These are phyloP conservation scores for Paramyrothecium roridum DNA, from an alignment of 2,329 filamentous ascomycete species.

Conservation along the genomic window DNA sequence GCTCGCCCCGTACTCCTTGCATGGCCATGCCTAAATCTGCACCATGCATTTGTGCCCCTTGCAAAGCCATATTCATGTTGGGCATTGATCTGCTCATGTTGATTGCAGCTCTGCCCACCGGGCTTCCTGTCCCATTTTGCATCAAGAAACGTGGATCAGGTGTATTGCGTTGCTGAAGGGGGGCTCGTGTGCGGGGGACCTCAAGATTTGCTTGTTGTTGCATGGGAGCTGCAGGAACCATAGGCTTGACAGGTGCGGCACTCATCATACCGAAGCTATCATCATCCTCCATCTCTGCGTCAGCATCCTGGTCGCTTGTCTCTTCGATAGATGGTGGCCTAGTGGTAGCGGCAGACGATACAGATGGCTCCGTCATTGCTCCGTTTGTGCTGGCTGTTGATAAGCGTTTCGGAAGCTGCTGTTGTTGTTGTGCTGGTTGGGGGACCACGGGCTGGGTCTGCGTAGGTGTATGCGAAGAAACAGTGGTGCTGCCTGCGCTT, in stretches of 20 bases:
- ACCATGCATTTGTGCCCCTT: constrained; percentile 34
- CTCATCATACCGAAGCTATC: constrained; percentile 51
- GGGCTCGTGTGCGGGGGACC: constrained; percentile 36
- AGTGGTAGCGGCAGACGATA: constrained; percentile 27
- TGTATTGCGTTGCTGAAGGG: constrained; percentile 27
- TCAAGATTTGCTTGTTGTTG: constrained; percentile 40
- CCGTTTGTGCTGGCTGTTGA: constrained; percentile 33
- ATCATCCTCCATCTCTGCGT: constrained; percentile 56
- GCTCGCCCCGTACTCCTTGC: constrained; percentile 42
- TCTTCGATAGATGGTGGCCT: constrained; percentile 40
- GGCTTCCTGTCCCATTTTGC: constrained; percentile 34
- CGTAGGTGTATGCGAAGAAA: constrained; percentile 10
- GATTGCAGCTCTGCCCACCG: constrained; percentile 31
- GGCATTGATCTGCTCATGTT: constrained; percentile 43
- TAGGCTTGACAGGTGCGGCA: constrained; percentile 33
- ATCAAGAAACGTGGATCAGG: constrained; percentile 39
- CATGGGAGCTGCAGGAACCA: constrained; percentile 22
- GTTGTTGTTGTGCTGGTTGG: constrained; percentile 12
- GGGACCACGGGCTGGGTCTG: constrained; percentile 13
- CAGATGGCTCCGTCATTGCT: constrained; percentile 28
- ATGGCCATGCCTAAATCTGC: constrained; percentile 43
- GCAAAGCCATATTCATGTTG: constrained; percentile 41
- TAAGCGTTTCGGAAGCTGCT: constrained; percentile 18
- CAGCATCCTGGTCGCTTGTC: constrained; percentile 41
- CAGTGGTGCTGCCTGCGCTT: constrained; percentile 14